Base-by-base conservation (phyloP, 2,329 filamentous ascomycete genomes). In the Colletotrichum liaoningense region DNA sequence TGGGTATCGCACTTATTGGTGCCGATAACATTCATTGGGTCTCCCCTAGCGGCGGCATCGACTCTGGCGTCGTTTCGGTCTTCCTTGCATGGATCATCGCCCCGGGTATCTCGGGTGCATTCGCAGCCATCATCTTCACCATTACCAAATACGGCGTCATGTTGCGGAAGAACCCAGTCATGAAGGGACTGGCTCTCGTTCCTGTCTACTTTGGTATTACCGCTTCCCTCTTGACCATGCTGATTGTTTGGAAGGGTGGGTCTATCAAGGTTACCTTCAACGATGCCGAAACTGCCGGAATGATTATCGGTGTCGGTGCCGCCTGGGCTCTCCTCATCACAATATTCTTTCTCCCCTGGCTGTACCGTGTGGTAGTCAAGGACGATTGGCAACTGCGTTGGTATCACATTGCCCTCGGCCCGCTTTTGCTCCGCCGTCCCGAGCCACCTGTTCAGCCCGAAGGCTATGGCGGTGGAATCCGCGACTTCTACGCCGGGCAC, bases 121-220 rank as follows among this genome's bases (percentile, higher is more conserved):
- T 88, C 66, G 86, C 79, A 73, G 80, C 85, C 6, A 82, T 85
- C 70, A 82, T 86, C 70, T 86, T 86, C 78, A 75, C 81, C 11
- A 77, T 84, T 72, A 85, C 83, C 59, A 86, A 86, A 73, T 84
- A 83, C 60, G 79, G 79, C 57, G 83, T 86, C 30, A 82, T 86
- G 78, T 78, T 81, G 52, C 82, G 84, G n/a, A 79, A 75, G 14
- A 82, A 86, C 73, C 84, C 84, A 1, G 82, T 84, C 38, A 80
- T 81, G 75, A 82, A 79, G 72, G 84, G 83, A 67, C 82, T 86
- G 75, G 72, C 81, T 54, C 79, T 81, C 7, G 85, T 90, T 0
- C 90, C 89, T 19, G 73, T 90, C 69, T 91, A 90, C 81, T 90
- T 91, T 77, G 88, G 84, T 77, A 77, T 90, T 56, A 89, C 89